Evolutionary conservation across 1,139 yeast species (phyloP).

Genomic region (Magnusiomyces tetraspermus): DNA sequence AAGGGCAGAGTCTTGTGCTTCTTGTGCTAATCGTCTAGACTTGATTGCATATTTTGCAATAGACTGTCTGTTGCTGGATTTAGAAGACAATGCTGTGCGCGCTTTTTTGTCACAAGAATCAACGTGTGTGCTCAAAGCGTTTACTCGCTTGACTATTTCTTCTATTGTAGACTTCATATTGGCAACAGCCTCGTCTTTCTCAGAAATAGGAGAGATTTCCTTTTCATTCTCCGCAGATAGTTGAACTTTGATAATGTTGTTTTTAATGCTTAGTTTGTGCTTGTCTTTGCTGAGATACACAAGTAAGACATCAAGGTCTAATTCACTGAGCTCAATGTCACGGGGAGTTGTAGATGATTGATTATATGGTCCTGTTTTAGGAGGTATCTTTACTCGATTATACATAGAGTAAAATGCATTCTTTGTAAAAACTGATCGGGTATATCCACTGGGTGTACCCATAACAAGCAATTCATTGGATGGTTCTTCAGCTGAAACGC

Average conservation of each 20-base stretch:
- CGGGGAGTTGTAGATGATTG: background rate
- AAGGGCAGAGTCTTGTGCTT: conserved; percentile 24
- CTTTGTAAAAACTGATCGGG: conserved; percentile 22
- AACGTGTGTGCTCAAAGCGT: conserved; percentile 22
- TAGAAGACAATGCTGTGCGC: conserved; percentile 19
- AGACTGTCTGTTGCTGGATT: conserved; percentile 19
- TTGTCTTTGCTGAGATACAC: conserved; percentile 25
- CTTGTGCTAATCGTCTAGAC: conserved; percentile 23
- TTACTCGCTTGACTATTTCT: conserved; percentile 24
- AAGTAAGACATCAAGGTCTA: conserved; percentile 26
- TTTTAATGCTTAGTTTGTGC: conserved; percentile 17
- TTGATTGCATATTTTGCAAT: conserved; percentile 27
- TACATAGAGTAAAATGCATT: conserved; percentile 17
- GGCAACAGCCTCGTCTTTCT: conserved; percentile 29
- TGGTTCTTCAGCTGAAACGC: background rate
- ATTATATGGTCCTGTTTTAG: conserved; percentile 1
- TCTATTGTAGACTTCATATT: conserved; percentile 24
- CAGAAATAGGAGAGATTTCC: conserved; percentile 18
- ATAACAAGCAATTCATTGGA: conserved; percentile 7
- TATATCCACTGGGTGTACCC: conserved; percentile 18
- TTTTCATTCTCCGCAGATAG: conserved; percentile 5
- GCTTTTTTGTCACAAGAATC: conserved; percentile 21
- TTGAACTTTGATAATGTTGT: conserved; percentile 20
- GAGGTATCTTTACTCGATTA: conserved; percentile 1
- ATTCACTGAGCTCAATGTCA: conserved; percentile 3